Evolutionary conservation across 441 rosid genomes (phyloP).

Genomic region (Jatropha multifida): DNA sequence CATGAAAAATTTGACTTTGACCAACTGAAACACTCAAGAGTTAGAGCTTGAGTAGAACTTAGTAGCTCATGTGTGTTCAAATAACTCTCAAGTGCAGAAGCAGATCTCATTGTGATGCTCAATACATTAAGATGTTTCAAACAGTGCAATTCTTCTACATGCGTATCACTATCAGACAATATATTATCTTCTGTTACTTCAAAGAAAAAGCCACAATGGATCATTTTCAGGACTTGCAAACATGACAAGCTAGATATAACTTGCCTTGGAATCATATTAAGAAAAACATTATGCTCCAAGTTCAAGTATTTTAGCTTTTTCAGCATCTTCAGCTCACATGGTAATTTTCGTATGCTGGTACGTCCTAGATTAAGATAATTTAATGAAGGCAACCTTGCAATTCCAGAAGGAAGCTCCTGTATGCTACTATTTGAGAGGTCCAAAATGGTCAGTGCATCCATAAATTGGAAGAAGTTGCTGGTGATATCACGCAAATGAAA

Average conservation of each 20-base stretch:
- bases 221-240: constrained; percentile 25
- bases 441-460: constrained; percentile 14
- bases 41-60: constrained; percentile 4
- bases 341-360: constrained; percentile 10
- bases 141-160: constrained; percentile 26
- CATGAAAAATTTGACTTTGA: constrained; percentile 2
- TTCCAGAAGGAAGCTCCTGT: constrained; percentile 14
- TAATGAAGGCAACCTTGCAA: constrained; percentile 11
- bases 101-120: neutral
- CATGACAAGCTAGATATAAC: constrained; percentile 26
- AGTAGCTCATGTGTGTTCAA: neutral
- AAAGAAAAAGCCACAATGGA: neutral
- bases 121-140: constrained; percentile 25
- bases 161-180: neutral
- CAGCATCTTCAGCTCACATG: constrained; percentile 24
- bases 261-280: constrained; percentile 15
- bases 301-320: constrained; percentile 26
- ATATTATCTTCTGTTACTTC: neutral
- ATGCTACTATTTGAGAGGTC: neutral
- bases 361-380: constrained; percentile 15
- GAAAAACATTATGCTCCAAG: constrained; percentile 21
- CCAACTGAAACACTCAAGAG: constrained; percentile 10
- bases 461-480: constrained; percentile 2
- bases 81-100: constrained; percentile 13
- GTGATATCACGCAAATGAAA: neutral